These are phyloP conservation scores for Fusarium newnesense DNA, from an alignment of 2,329 filamentous ascomycete species.

Conservation along the genomic window DNA sequence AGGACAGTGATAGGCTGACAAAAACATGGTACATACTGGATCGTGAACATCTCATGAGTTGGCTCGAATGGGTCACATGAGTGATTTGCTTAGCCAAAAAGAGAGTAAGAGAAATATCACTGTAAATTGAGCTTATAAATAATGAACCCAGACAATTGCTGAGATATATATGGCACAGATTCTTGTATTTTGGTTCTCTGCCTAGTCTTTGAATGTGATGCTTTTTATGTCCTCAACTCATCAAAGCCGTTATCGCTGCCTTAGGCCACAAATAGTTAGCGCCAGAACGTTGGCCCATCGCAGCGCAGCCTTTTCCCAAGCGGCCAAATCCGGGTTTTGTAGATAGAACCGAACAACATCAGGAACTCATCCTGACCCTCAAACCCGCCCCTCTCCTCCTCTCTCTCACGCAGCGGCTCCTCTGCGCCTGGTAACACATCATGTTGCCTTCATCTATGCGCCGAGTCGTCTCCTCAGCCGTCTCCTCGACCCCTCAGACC, in stretches of 20 bases:
- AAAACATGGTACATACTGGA: not conserved
- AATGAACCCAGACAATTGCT: not conserved
- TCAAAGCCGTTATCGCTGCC: slow-evolving; percentile 47
- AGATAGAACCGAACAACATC: slow-evolving; percentile 49
- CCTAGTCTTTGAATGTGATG: not conserved
- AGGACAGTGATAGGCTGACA: not conserved
- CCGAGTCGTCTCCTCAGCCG: slow-evolving; percentile 61
- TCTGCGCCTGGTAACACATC: slow-evolving; percentile 44
- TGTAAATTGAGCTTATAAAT: no score
- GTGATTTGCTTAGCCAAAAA: not conserved
- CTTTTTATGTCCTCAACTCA: slow-evolving; percentile 1
- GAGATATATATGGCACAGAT: not conserved
- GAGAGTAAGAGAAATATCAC: not conserved
- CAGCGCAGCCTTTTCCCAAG: slow-evolving; percentile 50
- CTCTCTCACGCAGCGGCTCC: slow-evolving; percentile 27
- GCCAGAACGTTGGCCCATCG: slow-evolving; percentile 36
- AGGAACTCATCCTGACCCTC: slow-evolving; percentile 45
- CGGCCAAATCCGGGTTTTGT: slow-evolving; percentile 52
- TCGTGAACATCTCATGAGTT: not conserved
- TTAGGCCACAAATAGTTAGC: slow-evolving; percentile 50
- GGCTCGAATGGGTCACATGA: not conserved
- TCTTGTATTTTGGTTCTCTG: not conserved
- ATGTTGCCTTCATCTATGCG: slow-evolving; percentile 68
- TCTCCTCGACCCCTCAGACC: slow-evolving; percentile 58
- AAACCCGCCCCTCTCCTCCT: slow-evolving; percentile 31